Evolutionary conservation across 768 basidiomycete species (phyloP), one percentile per base, ranked within the genome.

Genomic region (Kondoa subrosea): DNA sequence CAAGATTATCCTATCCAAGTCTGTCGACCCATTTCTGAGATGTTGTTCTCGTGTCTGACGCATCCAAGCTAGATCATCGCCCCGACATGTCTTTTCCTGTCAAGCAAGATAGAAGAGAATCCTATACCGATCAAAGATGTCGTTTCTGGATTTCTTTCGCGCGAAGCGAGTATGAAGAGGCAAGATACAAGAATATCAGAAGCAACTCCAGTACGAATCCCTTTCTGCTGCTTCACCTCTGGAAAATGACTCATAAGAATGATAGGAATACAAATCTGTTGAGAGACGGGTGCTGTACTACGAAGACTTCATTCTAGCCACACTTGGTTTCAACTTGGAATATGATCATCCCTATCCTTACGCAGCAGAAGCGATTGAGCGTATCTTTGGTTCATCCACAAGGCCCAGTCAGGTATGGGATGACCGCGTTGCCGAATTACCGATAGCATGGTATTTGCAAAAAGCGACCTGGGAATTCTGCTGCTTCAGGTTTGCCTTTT

Each of bases 261-360:
- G 17, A 26, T 32, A 63, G 61, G 57, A 56, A 17, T 57, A 57
- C 33, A 57, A 30, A 40, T 12, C 62, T 17, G 67, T 72, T 71
- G 74, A 75, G 31, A 68, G 65, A 30, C 70, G 73, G 14, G 71
- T 77, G 29, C 34, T 76, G 16, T 63, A 69, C 4, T 56, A n/a
- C 14, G 77, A 77, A 56, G 77, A 77, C 68, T 64, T 76, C 21
- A 66, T 75, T 21, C 70, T 76, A 3, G 73, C 75, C 56, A 66
- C 73, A n/a, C 60, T 76, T 50, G 76, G 76, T 70, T 77, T 75
- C 69, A 76, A 77, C 67, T 71, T 76, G 72, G 73, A 64, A 1
- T 67, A 76, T 14, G 68, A 73, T 34, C 68, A 72, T 16, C 74
- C 74, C 30, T 74, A 70, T 56, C 58, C 57, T 1, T 26, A 71